Conservation (phyloP, 2,329 filamentous ascomycete species). For the Chaetomiaceae sp. region DNA sequence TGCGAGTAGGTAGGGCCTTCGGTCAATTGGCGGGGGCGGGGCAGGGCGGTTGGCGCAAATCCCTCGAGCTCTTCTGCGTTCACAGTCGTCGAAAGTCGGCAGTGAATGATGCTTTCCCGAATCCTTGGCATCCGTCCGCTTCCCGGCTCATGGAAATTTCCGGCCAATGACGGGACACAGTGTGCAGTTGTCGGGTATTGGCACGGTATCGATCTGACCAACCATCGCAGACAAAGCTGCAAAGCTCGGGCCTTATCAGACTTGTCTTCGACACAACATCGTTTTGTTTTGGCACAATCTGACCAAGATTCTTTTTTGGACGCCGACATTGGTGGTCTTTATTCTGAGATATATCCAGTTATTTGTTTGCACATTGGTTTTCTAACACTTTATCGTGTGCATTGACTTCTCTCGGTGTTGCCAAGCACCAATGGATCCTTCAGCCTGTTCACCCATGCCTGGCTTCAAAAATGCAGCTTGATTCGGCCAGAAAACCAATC, state of each 20-base stretch:
- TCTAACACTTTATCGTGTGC: too few species aligned
- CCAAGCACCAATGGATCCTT: too few species aligned
- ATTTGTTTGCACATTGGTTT: too few species aligned
- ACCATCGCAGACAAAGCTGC: background rate
- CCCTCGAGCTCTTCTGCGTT: slow-evolving; percentile 12
- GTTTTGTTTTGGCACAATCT: too few species aligned
- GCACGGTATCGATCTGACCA: background rate
- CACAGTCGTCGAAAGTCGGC: slow-evolving; percentile 4
- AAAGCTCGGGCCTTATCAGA: slow-evolving; percentile 3
- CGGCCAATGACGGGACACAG: slow-evolving; percentile 17
- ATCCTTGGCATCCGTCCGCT: slow-evolving; percentile 15
- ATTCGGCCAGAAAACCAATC: too few species aligned
- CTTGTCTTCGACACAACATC: too few species aligned
- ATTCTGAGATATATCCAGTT: too few species aligned
- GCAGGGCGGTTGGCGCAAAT: slow-evolving; percentile 9
- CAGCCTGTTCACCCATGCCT: too few species aligned
- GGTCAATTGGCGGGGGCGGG: slow-evolving; percentile 21
- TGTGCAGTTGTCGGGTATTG: slow-evolving; percentile 7
- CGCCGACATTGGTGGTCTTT: too few species aligned
- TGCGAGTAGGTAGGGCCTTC: slow-evolving; percentile 20
- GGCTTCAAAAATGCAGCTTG: too few species aligned
- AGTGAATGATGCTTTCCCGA: slow-evolving; percentile 16
- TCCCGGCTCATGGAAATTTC: slow-evolving; percentile 20
- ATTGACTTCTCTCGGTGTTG: too few species aligned
- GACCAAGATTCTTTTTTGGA: too few species aligned